phyloP scores from a whole-genome alignment of 2,329 filamentous ascomycete genomes.

The Paracamarosporium sp. region DNA sequence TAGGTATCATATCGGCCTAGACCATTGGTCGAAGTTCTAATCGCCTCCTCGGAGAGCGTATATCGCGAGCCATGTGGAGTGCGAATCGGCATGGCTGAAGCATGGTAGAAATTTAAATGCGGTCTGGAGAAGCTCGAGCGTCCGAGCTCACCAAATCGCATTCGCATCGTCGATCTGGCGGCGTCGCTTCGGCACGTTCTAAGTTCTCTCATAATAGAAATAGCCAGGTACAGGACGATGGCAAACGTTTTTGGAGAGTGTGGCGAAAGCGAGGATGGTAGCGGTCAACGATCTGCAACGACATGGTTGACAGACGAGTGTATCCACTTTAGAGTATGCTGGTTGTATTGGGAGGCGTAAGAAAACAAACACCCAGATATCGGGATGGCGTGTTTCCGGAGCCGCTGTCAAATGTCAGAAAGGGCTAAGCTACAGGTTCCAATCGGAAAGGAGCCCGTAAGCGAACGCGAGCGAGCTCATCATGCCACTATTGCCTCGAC shows the following conservation, averaged over 20 bases:
- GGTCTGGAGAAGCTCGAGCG: neutral
- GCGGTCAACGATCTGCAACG: neutral
- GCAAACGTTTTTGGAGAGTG: neutral
- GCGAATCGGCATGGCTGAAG: neutral
- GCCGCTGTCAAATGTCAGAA: constrained; percentile 8
- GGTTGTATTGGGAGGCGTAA: neutral
- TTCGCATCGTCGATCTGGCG: constrained; percentile 7
- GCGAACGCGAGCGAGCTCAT: constrained; percentile 1
- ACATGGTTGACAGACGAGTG: neutral
- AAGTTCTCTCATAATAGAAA: neutral
- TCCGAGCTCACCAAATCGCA: constrained; percentile 3
- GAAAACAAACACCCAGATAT: neutral
- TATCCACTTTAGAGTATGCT: too few relatives aligned
- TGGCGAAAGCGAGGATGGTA: neutral
- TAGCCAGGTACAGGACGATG: neutral
- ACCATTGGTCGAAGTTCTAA: neutral
- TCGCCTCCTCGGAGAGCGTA: neutral
- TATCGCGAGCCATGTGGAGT: neutral
- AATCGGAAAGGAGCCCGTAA: constrained; percentile 4
- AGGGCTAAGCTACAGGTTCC: neutral
- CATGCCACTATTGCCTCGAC: neutral
- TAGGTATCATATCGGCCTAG: neutral
- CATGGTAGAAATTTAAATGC: constrained; percentile 6
- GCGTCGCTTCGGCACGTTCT: neutral
- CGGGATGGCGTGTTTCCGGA: neutral